Percentiles rank a stretch among this genome's conserved stretches.
Conservation (phyloP, 345 rosid genomes). For the Anacardium occidentale region DNA sequence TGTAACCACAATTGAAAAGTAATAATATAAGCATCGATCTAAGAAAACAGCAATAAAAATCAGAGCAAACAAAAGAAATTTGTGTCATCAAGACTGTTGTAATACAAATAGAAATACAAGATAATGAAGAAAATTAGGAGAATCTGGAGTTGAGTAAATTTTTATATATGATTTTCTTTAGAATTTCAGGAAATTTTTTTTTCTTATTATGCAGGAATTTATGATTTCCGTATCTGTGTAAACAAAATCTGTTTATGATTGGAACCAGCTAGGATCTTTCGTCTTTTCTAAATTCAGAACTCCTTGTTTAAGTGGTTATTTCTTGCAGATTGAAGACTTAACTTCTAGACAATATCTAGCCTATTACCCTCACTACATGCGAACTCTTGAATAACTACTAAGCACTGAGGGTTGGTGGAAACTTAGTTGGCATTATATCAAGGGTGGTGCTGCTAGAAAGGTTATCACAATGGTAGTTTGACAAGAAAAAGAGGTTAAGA, state of each 20-base stretch:
- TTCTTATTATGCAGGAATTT: conserved; percentile 1
- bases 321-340: not conserved
- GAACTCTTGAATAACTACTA: not conserved
- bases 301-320: not conserved
- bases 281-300: not conserved
- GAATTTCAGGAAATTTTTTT: not conserved
- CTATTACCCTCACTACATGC: not conserved
- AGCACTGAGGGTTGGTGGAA: no score
- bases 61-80: not conserved
- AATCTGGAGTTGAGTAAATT: not conserved
- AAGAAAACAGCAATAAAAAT: not conserved
- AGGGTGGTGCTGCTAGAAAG: no score
- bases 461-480: no score
- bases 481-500: no score
- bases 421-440: no score
- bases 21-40: conserved; percentile 7
- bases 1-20: conserved; percentile 16
- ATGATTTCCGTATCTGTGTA: not conserved
- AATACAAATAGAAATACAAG: not conserved
- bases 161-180: not conserved
- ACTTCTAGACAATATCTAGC: not conserved
- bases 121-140: not conserved
- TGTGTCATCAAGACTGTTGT: not conserved
- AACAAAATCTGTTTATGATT: not conserved
- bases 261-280: not conserved